phyloP scores from a whole-genome alignment of 768 basidiomycete species.

The Suillus luteus region DNA sequence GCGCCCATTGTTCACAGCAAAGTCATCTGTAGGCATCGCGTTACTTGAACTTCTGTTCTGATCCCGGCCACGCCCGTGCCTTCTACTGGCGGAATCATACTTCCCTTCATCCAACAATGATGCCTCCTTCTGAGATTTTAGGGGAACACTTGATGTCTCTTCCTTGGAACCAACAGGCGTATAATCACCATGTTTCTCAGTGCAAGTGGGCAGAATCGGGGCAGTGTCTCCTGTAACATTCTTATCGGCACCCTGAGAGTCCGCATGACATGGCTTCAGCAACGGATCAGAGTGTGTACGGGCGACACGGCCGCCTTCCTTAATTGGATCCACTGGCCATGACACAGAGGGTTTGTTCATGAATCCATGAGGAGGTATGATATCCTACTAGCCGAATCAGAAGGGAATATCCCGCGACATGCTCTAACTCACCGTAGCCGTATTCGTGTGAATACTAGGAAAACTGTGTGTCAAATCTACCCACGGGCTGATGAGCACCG shows the following conservation, averaged over 20 bases:
- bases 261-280: slow-evolving; percentile 51
- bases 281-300: slow-evolving; percentile 43
- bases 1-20: not conserved
- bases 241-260: slow-evolving; percentile 43
- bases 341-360: slow-evolving; percentile 57
- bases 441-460: slow-evolving; percentile 71
- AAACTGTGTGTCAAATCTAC: slow-evolving; percentile 87
- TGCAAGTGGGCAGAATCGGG: not conserved
- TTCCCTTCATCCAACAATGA: slow-evolving; percentile 14
- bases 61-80: not conserved
- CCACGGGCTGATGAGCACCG: slow-evolving; percentile 80
- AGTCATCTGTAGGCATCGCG: not conserved
- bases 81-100: not conserved
- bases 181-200: slow-evolving; percentile 21
- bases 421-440: slow-evolving; percentile 47
- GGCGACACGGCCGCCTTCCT: slow-evolving; percentile 38
- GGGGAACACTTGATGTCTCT: not conserved
- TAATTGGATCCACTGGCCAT: slow-evolving; percentile 54
- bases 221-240: slow-evolving; percentile 26
- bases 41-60: not conserved
- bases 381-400: slow-evolving; percentile 48
- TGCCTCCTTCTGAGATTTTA: slow-evolving; percentile 37
- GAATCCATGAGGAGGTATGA: slow-evolving; percentile 64
- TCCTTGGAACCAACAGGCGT: slow-evolving; percentile 14
- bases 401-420: not conserved